These are phyloP conservation scores for Bipolaris victoriae DNA, from an alignment of 2,329 filamentous ascomycete genomes.

Conservation along the genomic window DNA sequence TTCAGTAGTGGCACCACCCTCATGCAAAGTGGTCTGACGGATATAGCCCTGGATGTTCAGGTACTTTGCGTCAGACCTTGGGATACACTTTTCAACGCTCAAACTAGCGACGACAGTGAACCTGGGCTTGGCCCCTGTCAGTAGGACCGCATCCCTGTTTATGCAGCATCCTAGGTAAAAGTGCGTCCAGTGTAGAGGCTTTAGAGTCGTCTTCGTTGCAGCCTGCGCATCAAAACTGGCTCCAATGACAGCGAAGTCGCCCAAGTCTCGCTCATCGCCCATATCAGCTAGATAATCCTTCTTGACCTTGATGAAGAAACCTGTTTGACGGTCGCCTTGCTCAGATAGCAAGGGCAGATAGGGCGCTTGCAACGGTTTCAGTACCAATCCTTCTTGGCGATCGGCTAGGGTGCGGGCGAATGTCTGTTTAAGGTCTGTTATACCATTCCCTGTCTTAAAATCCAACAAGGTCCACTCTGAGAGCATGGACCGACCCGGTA, in stretches of 20 bases:
- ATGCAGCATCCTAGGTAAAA: constrained; percentile 79
- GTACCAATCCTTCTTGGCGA: constrained; percentile 76
- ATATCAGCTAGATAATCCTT: constrained; percentile 83
- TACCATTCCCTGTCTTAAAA: constrained; percentile 56
- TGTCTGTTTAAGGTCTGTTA: constrained; percentile 42
- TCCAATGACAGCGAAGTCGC: constrained; percentile 81
- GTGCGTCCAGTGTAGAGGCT: constrained; percentile 73
- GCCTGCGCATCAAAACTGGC: constrained; percentile 71
- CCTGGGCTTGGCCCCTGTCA: constrained; percentile 59
- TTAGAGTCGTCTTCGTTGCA: constrained; percentile 62
- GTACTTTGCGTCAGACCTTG: constrained; percentile 51
- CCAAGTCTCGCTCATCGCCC: constrained; percentile 69
- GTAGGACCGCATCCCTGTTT: constrained; percentile 67
- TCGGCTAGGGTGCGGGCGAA: constrained; percentile 72
- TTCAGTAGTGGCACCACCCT: constrained; percentile 25
- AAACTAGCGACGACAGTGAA: constrained; percentile 70
- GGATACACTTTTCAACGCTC: constrained; percentile 55
- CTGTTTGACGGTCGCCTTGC: constrained; percentile 35
- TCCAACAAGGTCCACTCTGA: constrained; percentile 72
- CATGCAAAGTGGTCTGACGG: constrained; percentile 34
- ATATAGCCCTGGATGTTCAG: constrained; percentile 53
- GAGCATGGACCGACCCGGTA: constrained; percentile 68
- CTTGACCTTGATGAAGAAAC: constrained; percentile 79
- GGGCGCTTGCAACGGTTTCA: constrained; percentile 77
- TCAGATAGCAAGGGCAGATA: constrained; percentile 64